A percentile compares a stretch with the other conserved stretches of the same genome.
These are phyloP conservation scores for Macrolepiota dolichaula DNA, from an alignment of 768 basidiomycete species.

Conservation along the genomic window DNA sequence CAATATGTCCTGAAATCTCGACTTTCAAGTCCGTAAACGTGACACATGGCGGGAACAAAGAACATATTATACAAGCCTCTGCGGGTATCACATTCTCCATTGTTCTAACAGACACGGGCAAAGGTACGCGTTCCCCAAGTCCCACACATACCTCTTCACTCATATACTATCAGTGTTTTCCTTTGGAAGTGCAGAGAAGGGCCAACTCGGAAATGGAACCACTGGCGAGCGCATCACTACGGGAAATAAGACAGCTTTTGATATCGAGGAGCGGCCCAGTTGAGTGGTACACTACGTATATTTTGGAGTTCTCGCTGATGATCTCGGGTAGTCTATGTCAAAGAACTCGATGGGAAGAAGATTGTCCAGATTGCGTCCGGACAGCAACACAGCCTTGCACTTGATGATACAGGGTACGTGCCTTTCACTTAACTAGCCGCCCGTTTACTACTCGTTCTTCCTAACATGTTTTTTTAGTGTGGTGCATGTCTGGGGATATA, in stretches of 20 bases:
- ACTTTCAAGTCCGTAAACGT: slow-evolving; percentile 63
- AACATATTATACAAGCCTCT: slow-evolving; percentile 66
- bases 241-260: slow-evolving; percentile 81
- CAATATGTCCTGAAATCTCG: slow-evolving; percentile 59
- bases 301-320: not conserved
- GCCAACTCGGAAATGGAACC: slow-evolving; percentile 89
- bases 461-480: slow-evolving; percentile 39
- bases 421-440: slow-evolving; percentile 15
- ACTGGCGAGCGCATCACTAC: slow-evolving; percentile 91
- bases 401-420: slow-evolving; percentile 72
- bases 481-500: slow-evolving; percentile 86
- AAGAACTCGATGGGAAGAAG: slow-evolving; percentile 70
- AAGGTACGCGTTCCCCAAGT: slow-evolving; percentile 41
- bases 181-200: slow-evolving; percentile 89
- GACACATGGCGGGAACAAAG: slow-evolving; percentile 53
- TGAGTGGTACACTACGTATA: slow-evolving; percentile 17
- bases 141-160: slow-evolving; percentile 2
- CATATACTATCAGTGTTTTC: slow-evolving; percentile 59
- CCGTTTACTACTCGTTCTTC: not conserved
- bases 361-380: slow-evolving; percentile 84
- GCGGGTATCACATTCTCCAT: slow-evolving; percentile 86
- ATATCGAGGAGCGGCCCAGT: slow-evolving; percentile 73
- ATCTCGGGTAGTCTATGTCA: slow-evolving; percentile 57
- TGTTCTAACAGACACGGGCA: slow-evolving; percentile 79
- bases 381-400: slow-evolving; percentile 80